A percentile compares a stretch with the other conserved stretches of the same genome.
Evolutionary conservation across 2,329 filamentous ascomycete genomes (phyloP).

Genomic region (Cladosporium cucumerinum): DNA sequence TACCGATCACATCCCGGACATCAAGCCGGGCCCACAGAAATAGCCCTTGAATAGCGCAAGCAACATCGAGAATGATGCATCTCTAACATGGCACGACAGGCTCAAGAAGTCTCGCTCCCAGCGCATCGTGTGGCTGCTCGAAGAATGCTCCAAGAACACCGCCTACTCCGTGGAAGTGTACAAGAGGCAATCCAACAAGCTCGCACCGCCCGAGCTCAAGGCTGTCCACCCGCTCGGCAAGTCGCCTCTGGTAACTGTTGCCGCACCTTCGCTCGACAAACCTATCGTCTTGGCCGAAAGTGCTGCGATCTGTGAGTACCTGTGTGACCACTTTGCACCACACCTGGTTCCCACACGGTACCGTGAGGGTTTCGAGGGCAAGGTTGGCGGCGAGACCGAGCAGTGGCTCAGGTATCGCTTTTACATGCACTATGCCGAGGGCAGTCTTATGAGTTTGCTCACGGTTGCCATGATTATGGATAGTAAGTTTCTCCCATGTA

Average conservation of each 20-base stretch:
- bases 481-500: constrained; percentile 39
- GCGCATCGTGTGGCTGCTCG: constrained; percentile 79
- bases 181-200: constrained; percentile 61
- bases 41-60: neutral
- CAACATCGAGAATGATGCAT: neutral
- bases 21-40: neutral
- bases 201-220: constrained; percentile 74
- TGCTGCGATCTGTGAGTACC: constrained; percentile 75
- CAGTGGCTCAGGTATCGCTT: constrained; percentile 62
- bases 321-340: constrained; percentile 64
- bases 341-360: constrained; percentile 53
- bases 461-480: constrained; percentile 62
- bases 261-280: constrained; percentile 42
- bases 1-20: neutral
- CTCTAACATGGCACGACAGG: constrained; percentile 49
- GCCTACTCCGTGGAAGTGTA: constrained; percentile 77
- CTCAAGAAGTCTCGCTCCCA: constrained; percentile 79
- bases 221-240: constrained; percentile 83
- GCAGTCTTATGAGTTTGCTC: constrained; percentile 72
- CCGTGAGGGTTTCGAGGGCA: constrained; percentile 51
- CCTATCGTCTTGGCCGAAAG: constrained; percentile 74
- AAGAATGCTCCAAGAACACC: constrained; percentile 65
- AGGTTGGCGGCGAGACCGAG: constrained; percentile 57
- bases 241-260: constrained; percentile 72
- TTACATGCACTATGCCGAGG: constrained; percentile 81